Conservation (phyloP, 768 basidiomycete genomes). For the Pisolithus orientalis region DNA sequence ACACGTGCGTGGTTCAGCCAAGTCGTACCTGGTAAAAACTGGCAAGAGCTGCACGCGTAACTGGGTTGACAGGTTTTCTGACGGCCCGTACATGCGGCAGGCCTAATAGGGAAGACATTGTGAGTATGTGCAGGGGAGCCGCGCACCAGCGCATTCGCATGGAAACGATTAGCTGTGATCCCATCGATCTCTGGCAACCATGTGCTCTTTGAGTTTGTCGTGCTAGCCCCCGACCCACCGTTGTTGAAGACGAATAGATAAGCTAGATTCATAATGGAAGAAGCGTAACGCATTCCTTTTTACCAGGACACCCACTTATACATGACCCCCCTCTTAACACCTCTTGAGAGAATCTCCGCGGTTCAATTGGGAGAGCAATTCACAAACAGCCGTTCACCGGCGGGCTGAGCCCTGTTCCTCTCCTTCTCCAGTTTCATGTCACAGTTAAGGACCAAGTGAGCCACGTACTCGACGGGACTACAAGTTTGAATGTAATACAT, state of each 20-base stretch:
- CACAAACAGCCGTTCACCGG: conserved; percentile 29
- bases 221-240: too few species aligned
- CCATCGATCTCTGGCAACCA: too few species aligned
- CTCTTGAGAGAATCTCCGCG: conserved; percentile 33
- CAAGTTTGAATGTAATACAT: neutral
- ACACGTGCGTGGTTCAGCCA: too few species aligned
- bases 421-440: conserved; percentile 29
- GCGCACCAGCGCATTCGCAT: too few species aligned
- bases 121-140: too few species aligned
- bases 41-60: too few species aligned
- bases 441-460: conserved; percentile 34
- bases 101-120: too few species aligned
- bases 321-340: conserved; percentile 6
- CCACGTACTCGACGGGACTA: conserved; percentile 12
- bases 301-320: conserved; percentile 7
- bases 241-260: neutral
- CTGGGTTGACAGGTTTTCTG: too few species aligned
- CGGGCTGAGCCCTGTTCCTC: conserved; percentile 25
- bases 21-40: too few species aligned
- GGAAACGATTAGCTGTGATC: too few species aligned
- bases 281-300: conserved; percentile 3
- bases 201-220: too few species aligned
- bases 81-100: too few species aligned
- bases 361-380: conserved; percentile 30
- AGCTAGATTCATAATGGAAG: conserved; percentile 6